Evolutionary conservation across 2,329 filamentous ascomycete genomes (phyloP).

Genomic region (Verticillium nubilum): DNA sequence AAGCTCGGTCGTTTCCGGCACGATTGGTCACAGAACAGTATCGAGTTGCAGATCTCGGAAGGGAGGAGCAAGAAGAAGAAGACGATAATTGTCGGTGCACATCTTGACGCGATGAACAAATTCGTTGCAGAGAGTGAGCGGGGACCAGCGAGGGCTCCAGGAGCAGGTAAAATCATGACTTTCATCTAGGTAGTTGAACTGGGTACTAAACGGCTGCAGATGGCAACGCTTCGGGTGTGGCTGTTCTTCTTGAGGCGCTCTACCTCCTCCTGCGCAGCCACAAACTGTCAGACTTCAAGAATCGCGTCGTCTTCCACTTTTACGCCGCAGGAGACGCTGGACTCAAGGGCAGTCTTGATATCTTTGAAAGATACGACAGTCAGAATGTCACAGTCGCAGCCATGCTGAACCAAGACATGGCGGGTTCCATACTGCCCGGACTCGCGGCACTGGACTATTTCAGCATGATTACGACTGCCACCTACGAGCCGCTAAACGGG

Average conservation of each 20-base stretch:
- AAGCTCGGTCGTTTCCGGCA: conserved; percentile 36
- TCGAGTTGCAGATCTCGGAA: conserved; percentile 22
- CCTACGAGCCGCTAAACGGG: background rate
- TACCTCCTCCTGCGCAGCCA: conserved; percentile 61
- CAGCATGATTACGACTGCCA: background rate
- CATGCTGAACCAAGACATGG: conserved; percentile 46
- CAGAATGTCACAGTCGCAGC: conserved; percentile 32
- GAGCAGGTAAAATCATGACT: conserved; percentile 19
- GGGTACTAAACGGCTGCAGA: conserved; percentile 13
- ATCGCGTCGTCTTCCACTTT: conserved; percentile 83
- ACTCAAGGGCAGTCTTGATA: conserved; percentile 36
- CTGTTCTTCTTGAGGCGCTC: conserved; percentile 72
- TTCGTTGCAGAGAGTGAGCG: background rate
- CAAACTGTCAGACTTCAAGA: conserved; percentile 51
- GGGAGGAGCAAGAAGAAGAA: conserved; percentile 28
- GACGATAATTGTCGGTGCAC: conserved; percentile 66
- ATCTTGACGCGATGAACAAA: conserved; percentile 67
- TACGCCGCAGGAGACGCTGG: conserved; percentile 66
- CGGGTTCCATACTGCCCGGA: conserved; percentile 19
- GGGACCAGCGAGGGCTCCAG: conserved; percentile 21
- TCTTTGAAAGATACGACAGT: conserved; percentile 35
- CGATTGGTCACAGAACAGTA: conserved; percentile 32
- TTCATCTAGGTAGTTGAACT: background rate
- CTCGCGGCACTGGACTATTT: background rate
- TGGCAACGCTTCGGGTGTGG: conserved; percentile 35